These are phyloP conservation scores for Pseudocercospora vitis DNA, from an alignment of 2,329 filamentous ascomycete species.

Conservation along the genomic window DNA sequence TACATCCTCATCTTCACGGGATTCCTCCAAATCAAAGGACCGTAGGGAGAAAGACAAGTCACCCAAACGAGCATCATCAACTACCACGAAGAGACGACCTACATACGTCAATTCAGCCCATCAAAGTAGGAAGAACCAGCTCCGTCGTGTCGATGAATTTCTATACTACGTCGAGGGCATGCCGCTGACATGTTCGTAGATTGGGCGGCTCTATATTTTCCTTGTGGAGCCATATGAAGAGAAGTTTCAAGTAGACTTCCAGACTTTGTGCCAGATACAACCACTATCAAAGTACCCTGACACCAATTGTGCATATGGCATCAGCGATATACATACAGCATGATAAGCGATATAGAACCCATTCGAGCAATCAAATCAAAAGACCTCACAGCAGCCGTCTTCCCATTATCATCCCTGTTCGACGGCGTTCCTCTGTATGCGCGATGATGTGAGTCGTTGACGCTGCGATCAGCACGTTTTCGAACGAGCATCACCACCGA, in stretches of 20 bases:
- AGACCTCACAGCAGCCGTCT: no score
- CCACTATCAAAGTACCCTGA: not conserved
- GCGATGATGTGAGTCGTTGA: not conserved
- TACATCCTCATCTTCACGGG: not conserved
- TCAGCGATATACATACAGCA: constrained; percentile 4
- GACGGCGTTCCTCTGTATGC: not conserved
- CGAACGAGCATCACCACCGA: no score
- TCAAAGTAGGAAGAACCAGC: constrained; percentile 5
- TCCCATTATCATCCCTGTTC: not conserved
- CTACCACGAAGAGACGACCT: not conserved
- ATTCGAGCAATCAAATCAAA: not conserved
- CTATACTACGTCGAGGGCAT: constrained; percentile 6
- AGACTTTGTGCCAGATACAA: not conserved
- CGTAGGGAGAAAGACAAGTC: constrained; percentile 1
- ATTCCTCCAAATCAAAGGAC: constrained; percentile 5
- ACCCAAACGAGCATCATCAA: not conserved
- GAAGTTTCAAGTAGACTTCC: not conserved
- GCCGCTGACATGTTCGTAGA: constrained; percentile 14
- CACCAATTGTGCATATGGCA: not conserved
- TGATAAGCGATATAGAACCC: not conserved
- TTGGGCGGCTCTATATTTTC: constrained; percentile 23
- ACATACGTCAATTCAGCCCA: constrained; percentile 4
- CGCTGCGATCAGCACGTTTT: no score
- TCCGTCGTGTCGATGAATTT: constrained; percentile 2
- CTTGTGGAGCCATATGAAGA: constrained; percentile 21